Base-by-base conservation (phyloP, 2,329 filamentous ascomycete species). In the Exophiala alcalophila region DNA sequence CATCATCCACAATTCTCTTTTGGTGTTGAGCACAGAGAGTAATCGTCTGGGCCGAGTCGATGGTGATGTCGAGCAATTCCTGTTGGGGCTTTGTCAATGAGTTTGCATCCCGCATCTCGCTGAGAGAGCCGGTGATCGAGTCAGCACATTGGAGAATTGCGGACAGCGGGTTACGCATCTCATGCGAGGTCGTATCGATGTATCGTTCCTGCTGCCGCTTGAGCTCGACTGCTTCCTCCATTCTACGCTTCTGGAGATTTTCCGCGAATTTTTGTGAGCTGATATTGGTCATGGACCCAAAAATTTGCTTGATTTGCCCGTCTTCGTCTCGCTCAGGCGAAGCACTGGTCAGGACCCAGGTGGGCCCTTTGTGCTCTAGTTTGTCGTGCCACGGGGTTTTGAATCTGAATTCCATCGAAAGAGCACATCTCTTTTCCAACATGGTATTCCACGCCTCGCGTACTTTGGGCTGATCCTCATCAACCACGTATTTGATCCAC, bases 231-330 rank as follows among this genome's bases (percentile, higher is more conserved):
- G 86, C 88, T 60, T 92, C 86, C 57, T 90, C 79, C 57, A 86
- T 83, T 44, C 86, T 80, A 30, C 81, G 76, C 56, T 78, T 86
- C 62, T 94, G 86, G 23, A 88, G 80, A 32, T 83, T 81, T 62
- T 94, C 87, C 1, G 87, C 86, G 72, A 83, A 83, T 61, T 94
- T 94, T 60, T 92, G 86, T 40, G 84, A 78, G 12, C 84, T 88
- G 52, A 94, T 94, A 58, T 94, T 86, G 0, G 86, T 91, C 37
- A 94, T 83, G 4, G 60, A 57, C 4, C 74, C 74, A 49, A 77
- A 76, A 9, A 77, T 68, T 41, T 69, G 70, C 59, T 75, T 74
- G 18, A 77, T 61, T 35, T 61, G 63, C 2, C 72, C 73, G 38
- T 69, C 64, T 9, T 67, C 62, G 42, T 73, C 65, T 38, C 66